A percentile compares a stretch with the other conserved stretches of the same genome.
Conservation (phyloP, 2,329 filamentous ascomycete species). For the Sarocladium kiliense region DNA sequence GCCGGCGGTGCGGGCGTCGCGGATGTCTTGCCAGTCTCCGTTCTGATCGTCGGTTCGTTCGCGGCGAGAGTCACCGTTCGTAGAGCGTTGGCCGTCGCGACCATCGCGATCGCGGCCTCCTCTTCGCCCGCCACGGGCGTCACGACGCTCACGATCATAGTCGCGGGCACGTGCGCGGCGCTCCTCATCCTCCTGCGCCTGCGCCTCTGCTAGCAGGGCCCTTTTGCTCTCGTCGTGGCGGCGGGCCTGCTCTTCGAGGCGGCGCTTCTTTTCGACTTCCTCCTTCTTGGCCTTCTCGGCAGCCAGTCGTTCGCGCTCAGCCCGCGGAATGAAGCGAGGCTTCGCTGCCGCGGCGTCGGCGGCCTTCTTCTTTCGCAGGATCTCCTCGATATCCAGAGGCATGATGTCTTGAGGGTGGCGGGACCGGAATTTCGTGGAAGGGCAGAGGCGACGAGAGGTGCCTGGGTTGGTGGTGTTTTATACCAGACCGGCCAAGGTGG, state of each 20-base stretch:
- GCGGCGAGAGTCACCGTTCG: not conserved
- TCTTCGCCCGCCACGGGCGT: not conserved
- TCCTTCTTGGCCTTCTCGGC: constrained; percentile 72
- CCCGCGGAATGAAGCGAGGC: constrained; percentile 82
- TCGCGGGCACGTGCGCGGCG: too few species aligned
- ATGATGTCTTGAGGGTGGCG: too few species aligned
- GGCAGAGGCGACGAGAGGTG: too few species aligned
- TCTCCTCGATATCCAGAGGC: constrained; percentile 74
- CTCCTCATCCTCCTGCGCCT: constrained; percentile 47
- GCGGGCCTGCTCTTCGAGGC: constrained; percentile 55
- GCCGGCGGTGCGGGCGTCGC: constrained; percentile 12
- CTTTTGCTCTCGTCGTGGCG: constrained; percentile 63
- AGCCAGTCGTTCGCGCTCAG: constrained; percentile 73
- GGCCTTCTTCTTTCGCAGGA: constrained; percentile 79
- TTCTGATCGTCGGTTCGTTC: not conserved
- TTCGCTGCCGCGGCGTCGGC: constrained; percentile 80
- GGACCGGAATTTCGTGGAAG: too few species aligned
- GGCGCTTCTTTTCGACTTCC: constrained; percentile 50
- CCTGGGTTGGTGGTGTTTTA: too few species aligned
- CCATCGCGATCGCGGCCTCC: not conserved
- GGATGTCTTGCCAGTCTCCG: not conserved
- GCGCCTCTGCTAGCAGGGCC: constrained; percentile 23
- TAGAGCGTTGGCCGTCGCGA: not conserved
- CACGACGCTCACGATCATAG: too few species aligned
- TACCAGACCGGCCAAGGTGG: too few species aligned